phyloP scores from a whole-genome alignment of 2,329 filamentous ascomycete genomes.

The Didymella glomerata region DNA sequence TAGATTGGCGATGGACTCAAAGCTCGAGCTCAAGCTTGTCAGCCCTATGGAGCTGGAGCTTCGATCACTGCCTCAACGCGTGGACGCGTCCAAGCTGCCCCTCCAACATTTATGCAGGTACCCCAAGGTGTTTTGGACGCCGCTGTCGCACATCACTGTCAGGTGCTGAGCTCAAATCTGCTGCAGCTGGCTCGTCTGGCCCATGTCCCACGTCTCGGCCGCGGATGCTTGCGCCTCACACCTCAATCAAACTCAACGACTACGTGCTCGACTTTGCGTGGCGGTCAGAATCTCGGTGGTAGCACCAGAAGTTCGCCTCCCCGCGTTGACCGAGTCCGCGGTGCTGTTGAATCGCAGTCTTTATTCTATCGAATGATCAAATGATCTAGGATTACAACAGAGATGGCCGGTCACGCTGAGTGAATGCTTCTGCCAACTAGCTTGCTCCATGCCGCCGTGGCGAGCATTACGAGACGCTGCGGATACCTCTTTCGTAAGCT shows the following conservation, averaged over 20 bases:
- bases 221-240: conserved; percentile 42
- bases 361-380: conserved; percentile 41
- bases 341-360: conserved; percentile 26
- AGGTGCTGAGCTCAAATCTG: conserved; percentile 34
- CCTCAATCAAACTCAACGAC: conserved; percentile 23
- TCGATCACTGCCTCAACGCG: conserved; percentile 17
- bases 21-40: conserved; percentile 28
- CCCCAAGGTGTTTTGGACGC: conserved; percentile 28
- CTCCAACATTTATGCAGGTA: conserved; percentile 39
- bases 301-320: conserved; percentile 37
- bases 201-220: conserved; percentile 35
- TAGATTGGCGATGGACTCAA: conserved; percentile 11
- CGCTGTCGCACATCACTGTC: conserved; percentile 33
- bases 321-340: conserved; percentile 30
- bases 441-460: conserved; percentile 17
- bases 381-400: conserved; percentile 25
- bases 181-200: conserved; percentile 31
- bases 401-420: conserved; percentile 26
- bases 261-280: conserved; percentile 32
- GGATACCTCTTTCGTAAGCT: conserved; percentile 40
- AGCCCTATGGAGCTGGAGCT: conserved; percentile 27
- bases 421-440: conserved; percentile 30
- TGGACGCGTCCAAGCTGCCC: conserved; percentile 5
- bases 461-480: conserved; percentile 37
- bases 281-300: conserved; percentile 40